Evolutionary conservation across 2,329 filamentous ascomycete genomes (phyloP).

Genomic region (Shiraia bambusicola): DNA sequence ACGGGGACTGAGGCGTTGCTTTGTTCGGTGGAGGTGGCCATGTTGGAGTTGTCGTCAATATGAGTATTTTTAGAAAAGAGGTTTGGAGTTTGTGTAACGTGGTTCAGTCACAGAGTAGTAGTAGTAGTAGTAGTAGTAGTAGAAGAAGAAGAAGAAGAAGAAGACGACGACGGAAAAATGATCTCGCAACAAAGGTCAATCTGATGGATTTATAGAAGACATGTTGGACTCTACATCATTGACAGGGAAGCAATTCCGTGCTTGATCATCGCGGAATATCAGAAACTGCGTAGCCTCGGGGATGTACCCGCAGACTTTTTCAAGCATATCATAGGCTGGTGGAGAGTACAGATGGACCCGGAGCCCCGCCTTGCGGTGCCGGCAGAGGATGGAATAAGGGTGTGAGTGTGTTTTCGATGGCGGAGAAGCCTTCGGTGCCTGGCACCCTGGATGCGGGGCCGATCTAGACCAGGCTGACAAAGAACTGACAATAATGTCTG

Average conservation of each 20-base stretch:
- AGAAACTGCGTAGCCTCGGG: neutral
- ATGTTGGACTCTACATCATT: slow-evolving; percentile 1
- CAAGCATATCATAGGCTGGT: slow-evolving; percentile 9
- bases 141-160: neutral
- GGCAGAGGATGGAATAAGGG: slow-evolving; percentile 7
- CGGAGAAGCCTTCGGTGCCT: slow-evolving; percentile 17
- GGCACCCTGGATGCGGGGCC: slow-evolving; percentile 12
- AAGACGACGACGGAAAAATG: too few relatives aligned
- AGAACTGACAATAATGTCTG: slow-evolving; percentile 11
- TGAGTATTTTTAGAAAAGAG: neutral
- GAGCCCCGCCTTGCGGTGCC: neutral
- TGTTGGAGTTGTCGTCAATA: neutral
- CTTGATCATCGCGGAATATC: neutral
- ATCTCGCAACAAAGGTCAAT: neutral
- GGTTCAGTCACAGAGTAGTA: neutral
- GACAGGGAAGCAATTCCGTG: slow-evolving; percentile 5
- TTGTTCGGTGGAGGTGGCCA: slow-evolving; percentile 3
- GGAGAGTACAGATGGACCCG: slow-evolving; percentile 2
- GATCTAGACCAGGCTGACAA: slow-evolving; percentile 10
- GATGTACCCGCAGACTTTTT: slow-evolving; percentile 6
- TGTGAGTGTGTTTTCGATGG: slow-evolving; percentile 11
- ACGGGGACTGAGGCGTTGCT: slow-evolving; percentile 11
- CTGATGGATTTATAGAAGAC: neutral
- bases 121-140: neutral
- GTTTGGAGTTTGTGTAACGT: neutral